Conservation (phyloP, 2,329 filamentous ascomycete genomes). For the Uncinocarpus reesii region DNA sequence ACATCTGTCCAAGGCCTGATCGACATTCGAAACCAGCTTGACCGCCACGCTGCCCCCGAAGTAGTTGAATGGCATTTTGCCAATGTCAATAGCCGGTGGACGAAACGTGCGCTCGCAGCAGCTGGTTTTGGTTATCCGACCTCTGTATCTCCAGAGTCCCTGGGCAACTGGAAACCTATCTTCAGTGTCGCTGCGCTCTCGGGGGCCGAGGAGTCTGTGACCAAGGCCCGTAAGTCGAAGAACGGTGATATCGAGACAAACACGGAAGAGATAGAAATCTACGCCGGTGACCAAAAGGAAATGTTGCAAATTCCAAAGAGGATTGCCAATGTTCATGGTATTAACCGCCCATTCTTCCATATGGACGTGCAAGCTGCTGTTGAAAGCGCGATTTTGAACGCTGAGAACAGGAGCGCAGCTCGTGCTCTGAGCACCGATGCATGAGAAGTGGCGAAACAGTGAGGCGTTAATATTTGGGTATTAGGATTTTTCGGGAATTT, state of each 20-base stretch:
- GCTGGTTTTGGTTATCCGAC: conserved; percentile 44
- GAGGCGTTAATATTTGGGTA: not conserved
- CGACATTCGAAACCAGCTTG: conserved; percentile 46
- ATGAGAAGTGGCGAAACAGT: not conserved
- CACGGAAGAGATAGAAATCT: not conserved
- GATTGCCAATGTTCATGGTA: conserved; percentile 13
- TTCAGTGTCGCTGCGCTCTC: conserved; percentile 14
- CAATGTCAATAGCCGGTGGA: conserved; percentile 46
- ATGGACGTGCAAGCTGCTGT: conserved; percentile 14
- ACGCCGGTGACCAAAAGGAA: not conserved
- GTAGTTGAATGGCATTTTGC: conserved; percentile 40
- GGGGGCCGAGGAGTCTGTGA: not conserved
- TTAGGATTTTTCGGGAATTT: no score
- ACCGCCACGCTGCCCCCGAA: conserved; percentile 38
- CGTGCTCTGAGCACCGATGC: not conserved
- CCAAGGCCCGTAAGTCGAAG: not conserved
- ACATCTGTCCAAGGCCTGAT: conserved; percentile 47
- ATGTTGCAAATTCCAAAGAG: conserved; percentile 7
- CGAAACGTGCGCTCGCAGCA: conserved; percentile 45
- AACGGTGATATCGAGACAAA: not conserved
- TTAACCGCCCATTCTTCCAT: conserved; percentile 15
- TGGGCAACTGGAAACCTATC: conserved; percentile 15
- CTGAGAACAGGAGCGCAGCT: conserved; percentile 7
- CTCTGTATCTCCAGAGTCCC: conserved; percentile 7
- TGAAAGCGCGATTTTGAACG: conserved; percentile 14